Evolutionary conservation across 1,284 basidiomycete species (phyloP), one percentile per base, ranked within the genome.

Genomic region (Naganishia albida): DNA sequence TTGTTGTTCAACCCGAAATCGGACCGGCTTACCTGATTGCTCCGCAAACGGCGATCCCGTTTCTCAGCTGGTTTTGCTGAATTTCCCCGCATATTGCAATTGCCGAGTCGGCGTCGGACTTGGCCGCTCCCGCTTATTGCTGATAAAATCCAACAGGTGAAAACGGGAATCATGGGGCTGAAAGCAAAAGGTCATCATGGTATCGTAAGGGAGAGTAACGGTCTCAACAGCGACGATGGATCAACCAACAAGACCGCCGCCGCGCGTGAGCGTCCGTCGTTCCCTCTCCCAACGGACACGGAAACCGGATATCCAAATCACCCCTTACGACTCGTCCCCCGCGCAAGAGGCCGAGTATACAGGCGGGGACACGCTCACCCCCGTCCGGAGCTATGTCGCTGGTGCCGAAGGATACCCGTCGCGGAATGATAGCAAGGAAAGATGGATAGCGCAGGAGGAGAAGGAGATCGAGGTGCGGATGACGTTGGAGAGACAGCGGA

Each of bases 371-470:
- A 48, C 48, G 12, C 46, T 60, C 25, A 60, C 57, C 7, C 57
- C 57, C 25, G 57, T 60, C 1, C 46, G 57, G 38, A 60, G 57
- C 46, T 60, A 60, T 13, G 57, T 60, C 23, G 57, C 57, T 28
- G 46, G 46, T 40, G 57, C 57, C 18, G 57, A 60, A 49, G 57
- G 57, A 26, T 60, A 60, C 46, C 57, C 57, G 1, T 60, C 57
- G 2, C 57, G 50, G 30, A 26, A 34, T 8, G 57, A 60, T 26
- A 15, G 57, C 57, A 60, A 60, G 57, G 57, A 60, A 30, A 60
- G 50, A 26, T 60, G 57, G 57, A 60, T 60, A 49, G 20, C 46
- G 13, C 34, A 60, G 38, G 30, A 60, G 44, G 57, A 60, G 34
- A 28, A 60, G 2, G 46, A 60, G 15, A 39, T 28, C n/a, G 16